Conservation (phyloP, 495 filamentous ascomycete genomes). For the Apodospora peruviana region DNA sequence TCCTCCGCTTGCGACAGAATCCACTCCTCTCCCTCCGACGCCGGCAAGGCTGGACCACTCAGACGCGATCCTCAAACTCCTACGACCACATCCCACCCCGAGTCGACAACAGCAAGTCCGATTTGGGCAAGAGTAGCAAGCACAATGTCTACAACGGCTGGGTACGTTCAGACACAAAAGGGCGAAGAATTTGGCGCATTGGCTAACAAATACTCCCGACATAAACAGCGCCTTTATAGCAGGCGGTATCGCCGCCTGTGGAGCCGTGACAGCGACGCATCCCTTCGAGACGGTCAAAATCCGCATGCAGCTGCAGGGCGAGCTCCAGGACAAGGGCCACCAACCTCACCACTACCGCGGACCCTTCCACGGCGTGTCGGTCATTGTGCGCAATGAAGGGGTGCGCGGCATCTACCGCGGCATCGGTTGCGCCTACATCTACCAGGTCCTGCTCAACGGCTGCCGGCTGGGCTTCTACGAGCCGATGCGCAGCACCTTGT, state of each 20-base stretch:
- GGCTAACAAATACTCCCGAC: conserved; percentile 13
- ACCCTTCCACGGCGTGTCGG: conserved; percentile 85
- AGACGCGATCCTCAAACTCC: too few relatives aligned
- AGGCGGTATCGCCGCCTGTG: conserved; percentile 92
- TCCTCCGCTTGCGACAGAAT: not conserved
- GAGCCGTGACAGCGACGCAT: conserved; percentile 95
- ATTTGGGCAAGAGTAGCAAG: too few relatives aligned
- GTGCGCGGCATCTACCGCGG: conserved; percentile 80
- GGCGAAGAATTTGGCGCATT: not conserved
- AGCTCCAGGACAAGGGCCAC: conserved; percentile 79
- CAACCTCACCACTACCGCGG: conserved; percentile 84
- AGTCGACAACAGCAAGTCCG: too few relatives aligned
- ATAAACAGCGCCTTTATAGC: conserved; percentile 70
- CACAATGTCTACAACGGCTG: conserved; percentile 42
- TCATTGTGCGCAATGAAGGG: conserved; percentile 91
- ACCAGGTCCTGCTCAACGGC: conserved; percentile 94
- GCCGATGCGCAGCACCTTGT: conserved; percentile 69
- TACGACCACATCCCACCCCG: too few relatives aligned
- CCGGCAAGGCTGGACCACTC: not conserved
- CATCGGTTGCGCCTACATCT: conserved; percentile 89
- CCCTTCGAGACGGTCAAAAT: conserved; percentile 99
- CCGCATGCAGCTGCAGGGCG: conserved; percentile 93
- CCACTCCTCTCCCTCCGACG: not conserved
- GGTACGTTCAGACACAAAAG: conserved; percentile 23
- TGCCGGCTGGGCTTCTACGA: conserved; percentile 98